Evolutionary conservation across 2,329 filamentous ascomycete species (phyloP).

Genomic region (Calonectria pteridis): DNA sequence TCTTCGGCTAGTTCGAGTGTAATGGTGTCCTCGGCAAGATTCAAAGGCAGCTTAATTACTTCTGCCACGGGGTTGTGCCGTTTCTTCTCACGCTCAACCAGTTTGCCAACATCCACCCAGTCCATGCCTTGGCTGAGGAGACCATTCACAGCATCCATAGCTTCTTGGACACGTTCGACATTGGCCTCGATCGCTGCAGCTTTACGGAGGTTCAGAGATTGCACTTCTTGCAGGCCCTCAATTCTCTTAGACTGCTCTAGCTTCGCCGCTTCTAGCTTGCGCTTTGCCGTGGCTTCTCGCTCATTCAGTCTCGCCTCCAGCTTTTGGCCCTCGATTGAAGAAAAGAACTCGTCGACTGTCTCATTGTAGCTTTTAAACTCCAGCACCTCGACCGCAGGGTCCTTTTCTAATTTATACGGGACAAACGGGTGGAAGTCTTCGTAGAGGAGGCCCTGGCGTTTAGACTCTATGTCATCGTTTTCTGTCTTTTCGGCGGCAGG

Average conservation of each 20-base stretch:
- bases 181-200: slow-evolving; percentile 93
- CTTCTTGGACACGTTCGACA: slow-evolving; percentile 90
- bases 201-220: slow-evolving; percentile 87
- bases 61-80: slow-evolving; percentile 86
- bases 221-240: slow-evolving; percentile 83
- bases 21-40: slow-evolving; percentile 89
- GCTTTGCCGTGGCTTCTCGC: slow-evolving; percentile 82
- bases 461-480: slow-evolving; percentile 51
- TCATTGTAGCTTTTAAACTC: slow-evolving; percentile 90
- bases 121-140: slow-evolving; percentile 97
- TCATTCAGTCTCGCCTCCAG: slow-evolving; percentile 87
- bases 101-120: slow-evolving; percentile 89
- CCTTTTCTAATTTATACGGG: slow-evolving; percentile 81
- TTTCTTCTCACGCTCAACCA: slow-evolving; percentile 89
- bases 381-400: slow-evolving; percentile 75
- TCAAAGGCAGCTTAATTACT: slow-evolving; percentile 88
- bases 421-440: slow-evolving; percentile 96
- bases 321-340: slow-evolving; percentile 93
- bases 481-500: slow-evolving; percentile 38
- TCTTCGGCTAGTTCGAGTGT: slow-evolving; percentile 83
- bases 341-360: slow-evolving; percentile 97
- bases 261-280: slow-evolving; percentile 86
- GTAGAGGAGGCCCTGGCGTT: slow-evolving; percentile 74
- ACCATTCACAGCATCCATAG: slow-evolving; percentile 91
- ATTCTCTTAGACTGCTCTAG: slow-evolving; percentile 88